Evolutionary conservation across 345 rosid genomes (phyloP), one percentile per base, ranked within the genome.

Genomic region (Acer campestre): DNA sequence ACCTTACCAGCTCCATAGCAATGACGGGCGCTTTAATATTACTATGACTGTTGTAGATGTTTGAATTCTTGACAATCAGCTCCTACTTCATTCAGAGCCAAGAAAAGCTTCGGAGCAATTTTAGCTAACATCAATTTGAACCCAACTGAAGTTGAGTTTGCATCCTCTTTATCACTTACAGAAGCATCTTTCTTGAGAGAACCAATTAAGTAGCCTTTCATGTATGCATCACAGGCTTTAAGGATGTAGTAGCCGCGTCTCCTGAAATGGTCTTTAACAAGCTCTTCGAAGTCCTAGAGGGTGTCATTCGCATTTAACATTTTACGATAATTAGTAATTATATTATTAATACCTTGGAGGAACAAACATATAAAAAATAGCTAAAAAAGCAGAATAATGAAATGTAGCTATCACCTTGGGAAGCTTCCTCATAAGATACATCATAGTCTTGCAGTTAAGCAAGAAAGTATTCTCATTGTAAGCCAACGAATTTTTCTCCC

Each of bases 401-500:
- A 74, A 44, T 66, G 75, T 49, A 44, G 69, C 3, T 17, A 70
- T 86, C 75, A 97, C 99, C 94, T 90, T 94, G 23, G 98, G 99
- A 17, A 94, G 90, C 85, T 77, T 93, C 76, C 98, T 87, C 90
- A 94, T 88, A 61, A 97, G 96, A 81, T 86, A 89, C 96, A 93
- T 92, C 94, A 97, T 97, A 25, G 90, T 85, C 91, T 97, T 97
- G 92, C 99, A 94, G 79, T 86, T 94, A 48, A 97, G 88, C 81
- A 97, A 81, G 89, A 94, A 97, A 3, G 98, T 86, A 62, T 94
- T 97, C 82, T 94, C 99, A 76, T 97, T 94, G 80, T 97, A 97
- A 18, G 94, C 90, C 75, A 94, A 65, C 0, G 98, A 94, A 81
- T 93, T 97, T 82, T 90, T 97, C 88, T 97, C 99, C 76, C 99